A percentile compares a stretch with the other conserved stretches of the same genome.
phyloP scores from a whole-genome alignment of 345 rosid genomes.

The Rhizophora apiculata region DNA sequence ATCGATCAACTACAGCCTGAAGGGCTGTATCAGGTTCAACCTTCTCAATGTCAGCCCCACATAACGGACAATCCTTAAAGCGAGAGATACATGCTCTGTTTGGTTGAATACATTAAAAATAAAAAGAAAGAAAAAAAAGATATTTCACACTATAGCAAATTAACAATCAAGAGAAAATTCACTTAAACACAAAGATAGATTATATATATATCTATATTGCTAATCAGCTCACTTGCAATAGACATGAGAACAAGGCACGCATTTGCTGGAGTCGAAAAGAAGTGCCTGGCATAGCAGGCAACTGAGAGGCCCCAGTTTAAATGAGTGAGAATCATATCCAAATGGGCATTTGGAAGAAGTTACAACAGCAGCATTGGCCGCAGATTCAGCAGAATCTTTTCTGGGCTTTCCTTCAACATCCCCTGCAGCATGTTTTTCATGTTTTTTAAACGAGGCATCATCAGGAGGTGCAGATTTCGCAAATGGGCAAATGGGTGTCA shows the following conservation, averaged over 20 bases:
- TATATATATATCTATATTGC: no score
- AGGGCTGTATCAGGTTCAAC: conserved; percentile 66
- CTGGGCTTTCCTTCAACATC: conserved; percentile 24
- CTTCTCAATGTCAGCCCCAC: conserved; percentile 93
- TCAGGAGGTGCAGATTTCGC: conserved; percentile 64
- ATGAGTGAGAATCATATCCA: conserved; percentile 85
- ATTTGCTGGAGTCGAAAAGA: conserved; percentile 64
- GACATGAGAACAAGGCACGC: conserved; percentile 85
- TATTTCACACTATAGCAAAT: background rate
- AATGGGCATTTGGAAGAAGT: conserved; percentile 78
- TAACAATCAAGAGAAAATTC: background rate
- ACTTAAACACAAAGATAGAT: no score
- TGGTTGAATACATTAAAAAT: background rate
- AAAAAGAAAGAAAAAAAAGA: background rate
- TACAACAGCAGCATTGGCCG: background rate
- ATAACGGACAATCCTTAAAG: conserved; percentile 87
- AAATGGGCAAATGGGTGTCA: conserved; percentile 83
- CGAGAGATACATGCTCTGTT: conserved; percentile 66
- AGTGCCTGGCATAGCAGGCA: conserved; percentile 93
- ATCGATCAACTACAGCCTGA: conserved; percentile 76
- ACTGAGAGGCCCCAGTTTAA: conserved; percentile 95
- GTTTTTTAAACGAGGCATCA: conserved; percentile 38
- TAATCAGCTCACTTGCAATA: conserved; percentile 70
- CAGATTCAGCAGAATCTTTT: conserved; percentile 31
- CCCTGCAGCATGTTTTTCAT: conserved; percentile 34